A percentile compares a stretch with the other conserved stretches of the same genome.
phyloP scores from a whole-genome alignment of 176 grass and related monocot species.

The Eleusine coracana region DNA sequence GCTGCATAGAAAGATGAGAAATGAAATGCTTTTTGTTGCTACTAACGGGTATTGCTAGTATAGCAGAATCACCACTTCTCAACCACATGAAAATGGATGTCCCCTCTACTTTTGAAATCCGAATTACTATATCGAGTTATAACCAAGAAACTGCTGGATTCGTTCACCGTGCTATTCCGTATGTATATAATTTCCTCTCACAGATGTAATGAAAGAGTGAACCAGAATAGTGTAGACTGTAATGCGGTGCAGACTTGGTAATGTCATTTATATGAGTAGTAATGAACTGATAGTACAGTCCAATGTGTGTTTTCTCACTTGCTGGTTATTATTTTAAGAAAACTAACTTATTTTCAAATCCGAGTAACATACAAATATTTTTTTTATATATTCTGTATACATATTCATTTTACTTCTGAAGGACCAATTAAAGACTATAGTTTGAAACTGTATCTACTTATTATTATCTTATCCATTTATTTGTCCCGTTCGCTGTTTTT shows the following conservation, averaged over 20 bases:
- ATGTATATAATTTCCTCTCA: too few relatives aligned
- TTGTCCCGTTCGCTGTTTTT: not conserved
- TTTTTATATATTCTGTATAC: too few relatives aligned
- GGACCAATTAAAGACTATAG: not conserved
- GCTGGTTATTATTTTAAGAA: not conserved
- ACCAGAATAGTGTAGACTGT: not conserved
- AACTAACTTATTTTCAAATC: slow-evolving; percentile 2
- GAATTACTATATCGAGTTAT: too few relatives aligned
- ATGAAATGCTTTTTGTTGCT: not conserved
- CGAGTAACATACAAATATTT: not conserved
- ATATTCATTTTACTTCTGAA: not conserved
- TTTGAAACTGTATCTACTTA: not conserved
- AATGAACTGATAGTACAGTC: not conserved
- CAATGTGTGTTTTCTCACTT: slow-evolving; percentile 7
- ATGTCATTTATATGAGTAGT: not conserved
- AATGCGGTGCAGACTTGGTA: not conserved
- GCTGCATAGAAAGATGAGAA: slow-evolving; percentile 29
- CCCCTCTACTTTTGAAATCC: not conserved
- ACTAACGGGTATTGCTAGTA: not conserved
- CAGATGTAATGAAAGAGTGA: not conserved
- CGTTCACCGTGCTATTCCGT: not conserved
- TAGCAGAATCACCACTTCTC: not conserved
- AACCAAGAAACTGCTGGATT: not conserved
- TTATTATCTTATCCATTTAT: not conserved
- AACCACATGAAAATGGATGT: not conserved